Conservation (phyloP, 257 asterid genomes). For the Fraxinus americana region DNA sequence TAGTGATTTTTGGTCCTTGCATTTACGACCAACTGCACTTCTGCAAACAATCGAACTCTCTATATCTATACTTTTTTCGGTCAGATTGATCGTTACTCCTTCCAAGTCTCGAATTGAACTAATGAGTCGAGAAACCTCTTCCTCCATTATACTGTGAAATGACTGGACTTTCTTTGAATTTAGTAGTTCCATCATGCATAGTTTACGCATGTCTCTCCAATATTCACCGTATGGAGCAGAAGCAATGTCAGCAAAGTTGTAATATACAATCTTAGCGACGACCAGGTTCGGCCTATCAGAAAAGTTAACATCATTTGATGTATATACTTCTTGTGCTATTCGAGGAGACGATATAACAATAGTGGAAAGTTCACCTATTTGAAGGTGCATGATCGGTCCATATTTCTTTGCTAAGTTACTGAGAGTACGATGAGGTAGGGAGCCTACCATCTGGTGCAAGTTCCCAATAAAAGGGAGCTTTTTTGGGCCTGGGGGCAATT, state of each 20-base stretch:
- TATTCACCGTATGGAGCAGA: slow-evolving; percentile 22
- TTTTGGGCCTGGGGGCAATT: not conserved
- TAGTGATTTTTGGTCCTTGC: not conserved
- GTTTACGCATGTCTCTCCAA: slow-evolving; percentile 23
- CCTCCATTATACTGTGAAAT: not conserved
- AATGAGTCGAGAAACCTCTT: not conserved
- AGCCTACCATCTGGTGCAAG: slow-evolving; percentile 17
- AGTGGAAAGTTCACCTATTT: slow-evolving; percentile 23
- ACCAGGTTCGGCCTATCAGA: slow-evolving; percentile 18
- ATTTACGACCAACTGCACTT: not conserved
- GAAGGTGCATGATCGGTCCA: slow-evolving; percentile 33
- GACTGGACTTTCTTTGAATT: slow-evolving; percentile 1
- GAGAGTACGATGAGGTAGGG: slow-evolving; percentile 28
- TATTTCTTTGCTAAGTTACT: slow-evolving; percentile 18
- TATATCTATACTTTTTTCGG: not conserved
- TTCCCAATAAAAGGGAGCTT: slow-evolving; percentile 24
- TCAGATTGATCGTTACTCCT: not conserved
- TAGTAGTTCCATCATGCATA: slow-evolving; percentile 24
- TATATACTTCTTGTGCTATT: slow-evolving; percentile 5
- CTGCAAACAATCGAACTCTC: not conserved
- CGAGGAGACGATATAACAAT: slow-evolving; percentile 19
- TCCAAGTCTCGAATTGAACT: not conserved
- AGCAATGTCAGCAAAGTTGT: slow-evolving; percentile 12
- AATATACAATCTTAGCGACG: not conserved
- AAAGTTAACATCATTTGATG: slow-evolving; percentile 31